Evolutionary conservation across 2,329 filamentous ascomycete species (phyloP).

Genomic region (Colletotrichum liriopes): DNA sequence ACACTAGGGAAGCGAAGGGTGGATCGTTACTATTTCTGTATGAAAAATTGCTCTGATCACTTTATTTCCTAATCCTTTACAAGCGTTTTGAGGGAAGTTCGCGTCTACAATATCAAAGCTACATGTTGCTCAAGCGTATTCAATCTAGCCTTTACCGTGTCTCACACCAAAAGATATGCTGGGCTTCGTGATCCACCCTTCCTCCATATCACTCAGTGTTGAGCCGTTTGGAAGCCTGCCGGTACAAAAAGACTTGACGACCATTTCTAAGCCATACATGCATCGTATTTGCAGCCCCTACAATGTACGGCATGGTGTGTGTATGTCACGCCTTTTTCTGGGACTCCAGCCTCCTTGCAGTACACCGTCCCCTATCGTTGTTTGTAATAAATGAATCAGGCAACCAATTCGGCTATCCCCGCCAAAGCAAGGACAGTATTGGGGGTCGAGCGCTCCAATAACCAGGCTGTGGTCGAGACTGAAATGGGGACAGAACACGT

Average conservation of each 20-base stretch:
- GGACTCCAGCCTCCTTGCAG: no score
- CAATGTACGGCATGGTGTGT: background rate
- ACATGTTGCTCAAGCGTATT: background rate
- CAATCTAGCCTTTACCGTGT: background rate
- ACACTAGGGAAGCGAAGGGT: background rate
- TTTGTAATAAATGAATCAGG: background rate
- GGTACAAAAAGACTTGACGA: background rate
- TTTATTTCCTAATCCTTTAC: no score
- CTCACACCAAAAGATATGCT: background rate
- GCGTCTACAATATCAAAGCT: background rate
- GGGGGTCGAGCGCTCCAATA: background rate
- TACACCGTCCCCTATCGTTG: background rate
- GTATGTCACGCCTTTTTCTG: no score
- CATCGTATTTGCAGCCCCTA: rapidly evolving
- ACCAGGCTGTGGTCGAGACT: background rate
- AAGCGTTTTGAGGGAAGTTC: background rate
- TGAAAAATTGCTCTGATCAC: no score
- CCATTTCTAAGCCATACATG: rapidly evolving
- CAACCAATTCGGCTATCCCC: conserved; percentile 2
- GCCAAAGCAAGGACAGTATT: background rate
- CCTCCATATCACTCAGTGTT: background rate
- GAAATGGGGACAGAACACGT: conserved; percentile 8
- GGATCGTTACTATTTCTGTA: no score
- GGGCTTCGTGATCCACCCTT: background rate
- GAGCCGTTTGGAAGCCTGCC: background rate